Evolutionary conservation across 179 eudicot species (phyloP).

Genomic region (Pouteria campechiana): DNA sequence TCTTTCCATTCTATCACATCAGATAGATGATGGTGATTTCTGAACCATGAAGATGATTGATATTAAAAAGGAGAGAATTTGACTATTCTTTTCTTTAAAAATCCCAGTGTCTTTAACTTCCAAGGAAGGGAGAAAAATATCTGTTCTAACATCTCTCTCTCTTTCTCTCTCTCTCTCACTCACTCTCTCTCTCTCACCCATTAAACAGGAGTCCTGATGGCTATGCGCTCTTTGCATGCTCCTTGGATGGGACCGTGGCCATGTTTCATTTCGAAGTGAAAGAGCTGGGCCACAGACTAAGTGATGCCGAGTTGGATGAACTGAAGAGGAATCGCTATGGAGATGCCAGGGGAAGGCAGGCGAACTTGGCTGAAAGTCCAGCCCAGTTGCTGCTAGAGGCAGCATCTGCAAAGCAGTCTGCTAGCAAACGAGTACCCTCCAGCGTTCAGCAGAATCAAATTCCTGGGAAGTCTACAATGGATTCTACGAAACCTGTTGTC

Average conservation of each 20-base stretch:
- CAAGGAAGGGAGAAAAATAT: not conserved
- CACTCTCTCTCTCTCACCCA: conserved; percentile 5
- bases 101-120: too few relatives aligned
- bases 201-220: conserved; percentile 99
- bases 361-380: conserved; percentile 87
- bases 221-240: conserved; percentile 92
- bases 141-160: not conserved
- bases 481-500: conserved; percentile 16
- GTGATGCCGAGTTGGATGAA: conserved; percentile 68
- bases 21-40: too few relatives aligned
- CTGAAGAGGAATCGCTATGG: conserved; percentile 86
- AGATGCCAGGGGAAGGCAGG: conserved; percentile 87
- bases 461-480: conserved; percentile 33
- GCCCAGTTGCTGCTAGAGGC: conserved; percentile 94
- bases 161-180: not conserved
- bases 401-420: conserved; percentile 60
- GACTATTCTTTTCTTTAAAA: too few relatives aligned
- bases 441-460: conserved; percentile 28
- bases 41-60: too few relatives aligned
- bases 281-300: conserved; percentile 77
- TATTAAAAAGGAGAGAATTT: too few relatives aligned
- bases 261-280: conserved; percentile 82
- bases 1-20: too few relatives aligned
- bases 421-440: conserved; percentile 33
- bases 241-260: conserved; percentile 91